Conservation (phyloP, 768 basidiomycete species). For the Suillus ampliporus region DNA sequence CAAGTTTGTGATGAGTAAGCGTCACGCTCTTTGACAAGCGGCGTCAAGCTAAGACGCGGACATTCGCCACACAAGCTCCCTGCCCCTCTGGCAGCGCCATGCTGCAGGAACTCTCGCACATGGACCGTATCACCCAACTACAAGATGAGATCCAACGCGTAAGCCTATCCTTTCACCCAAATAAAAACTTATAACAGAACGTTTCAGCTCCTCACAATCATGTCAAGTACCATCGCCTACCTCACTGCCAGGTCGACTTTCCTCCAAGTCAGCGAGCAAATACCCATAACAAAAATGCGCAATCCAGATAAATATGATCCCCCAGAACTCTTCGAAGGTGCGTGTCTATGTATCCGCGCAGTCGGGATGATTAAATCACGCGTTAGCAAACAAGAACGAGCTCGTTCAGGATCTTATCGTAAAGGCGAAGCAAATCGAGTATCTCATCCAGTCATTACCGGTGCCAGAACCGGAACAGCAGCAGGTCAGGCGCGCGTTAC, state of each 20-base stretch:
- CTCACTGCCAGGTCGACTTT: constrained; percentile 75
- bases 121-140: constrained; percentile 96
- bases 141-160: constrained; percentile 95
- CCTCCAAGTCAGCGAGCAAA: too few species aligned
- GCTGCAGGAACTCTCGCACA: constrained; percentile 91
- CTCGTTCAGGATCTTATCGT: constrained; percentile 81
- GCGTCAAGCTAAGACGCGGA: too few species aligned
- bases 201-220: constrained; percentile 82
- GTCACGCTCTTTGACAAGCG: background rate
- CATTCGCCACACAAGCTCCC: background rate
- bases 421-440: constrained; percentile 90
- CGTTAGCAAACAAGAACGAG: constrained; percentile 80
- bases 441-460: constrained; percentile 80
- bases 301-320: constrained; percentile 17
- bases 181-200: background rate
- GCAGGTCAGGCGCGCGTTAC: constrained; percentile 53
- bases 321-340: constrained; percentile 79
- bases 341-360: constrained; percentile 15
- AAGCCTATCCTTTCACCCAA: constrained; percentile 13
- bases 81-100: constrained; percentile 61
- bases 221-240: constrained; percentile 83
- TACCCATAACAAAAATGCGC: constrained; percentile 17
- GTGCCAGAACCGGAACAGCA: constrained; percentile 78
- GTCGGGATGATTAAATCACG: background rate
- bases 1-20: constrained; percentile 10